Conservation (phyloP, 1,284 basidiomycete species). For the Gastroboletus turbinatus region DNA sequence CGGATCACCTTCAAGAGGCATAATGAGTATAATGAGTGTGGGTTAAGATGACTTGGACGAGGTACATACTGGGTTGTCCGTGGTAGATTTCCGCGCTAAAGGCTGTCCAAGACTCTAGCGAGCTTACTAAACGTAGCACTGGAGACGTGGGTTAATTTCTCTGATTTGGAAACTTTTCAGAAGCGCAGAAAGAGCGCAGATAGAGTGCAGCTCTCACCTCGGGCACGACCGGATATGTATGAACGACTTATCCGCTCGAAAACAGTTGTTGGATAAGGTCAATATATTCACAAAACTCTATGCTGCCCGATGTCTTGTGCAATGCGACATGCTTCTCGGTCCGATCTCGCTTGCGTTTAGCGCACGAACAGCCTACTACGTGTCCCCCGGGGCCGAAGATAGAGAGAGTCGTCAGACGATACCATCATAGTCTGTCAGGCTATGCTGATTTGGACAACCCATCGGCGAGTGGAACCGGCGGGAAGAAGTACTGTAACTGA, state of each 20-base stretch:
- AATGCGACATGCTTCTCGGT: too few relatives aligned
- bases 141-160: not conserved
- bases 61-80: not conserved
- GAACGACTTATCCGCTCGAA: too few relatives aligned
- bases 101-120: not conserved
- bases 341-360: too few relatives aligned
- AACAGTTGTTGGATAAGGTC: too few relatives aligned
- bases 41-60: not conserved
- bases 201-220: not conserved
- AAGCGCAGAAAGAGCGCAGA: too few relatives aligned
- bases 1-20: slow-evolving; percentile 6
- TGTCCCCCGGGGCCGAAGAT: too few relatives aligned
- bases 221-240: too few relatives aligned
- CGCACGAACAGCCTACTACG: too few relatives aligned
- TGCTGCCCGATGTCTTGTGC: too few relatives aligned
- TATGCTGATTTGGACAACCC: not conserved
- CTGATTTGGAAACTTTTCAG: not conserved
- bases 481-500: not conserved
- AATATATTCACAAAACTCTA: too few relatives aligned
- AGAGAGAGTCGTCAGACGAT: not conserved
- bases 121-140: not conserved
- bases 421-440: not conserved
- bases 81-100: not conserved
- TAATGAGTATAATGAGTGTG: not conserved
- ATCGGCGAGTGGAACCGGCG: not conserved